A percentile compares a stretch with the other conserved stretches of the same genome.
phyloP scores from a whole-genome alignment of 2,329 filamentous ascomycete genomes.

The Apiospora hydei region DNA sequence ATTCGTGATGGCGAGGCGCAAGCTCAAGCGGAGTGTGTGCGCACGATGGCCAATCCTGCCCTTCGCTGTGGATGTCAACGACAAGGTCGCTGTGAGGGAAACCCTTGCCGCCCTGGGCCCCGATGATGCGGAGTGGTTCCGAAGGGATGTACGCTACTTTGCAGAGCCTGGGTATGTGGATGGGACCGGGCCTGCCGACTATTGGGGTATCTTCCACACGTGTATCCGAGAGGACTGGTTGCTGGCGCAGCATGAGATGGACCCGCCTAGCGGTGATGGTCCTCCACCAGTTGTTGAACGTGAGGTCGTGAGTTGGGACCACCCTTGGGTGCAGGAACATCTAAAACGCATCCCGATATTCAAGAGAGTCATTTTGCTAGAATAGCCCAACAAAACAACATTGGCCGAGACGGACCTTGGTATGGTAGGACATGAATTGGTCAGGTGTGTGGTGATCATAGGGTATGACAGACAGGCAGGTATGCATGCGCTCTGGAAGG shows the following conservation, averaged over 20 bases:
- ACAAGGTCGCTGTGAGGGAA: not conserved
- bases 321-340: slow-evolving; percentile 11
- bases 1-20: not conserved
- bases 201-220: not conserved
- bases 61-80: not conserved
- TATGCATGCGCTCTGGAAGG: not conserved
- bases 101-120: not conserved
- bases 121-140: not conserved
- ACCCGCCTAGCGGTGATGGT: not conserved
- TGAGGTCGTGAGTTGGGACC: not conserved
- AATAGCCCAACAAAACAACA: not conserved
- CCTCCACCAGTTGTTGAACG: not conserved
- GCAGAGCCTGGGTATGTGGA: not conserved
- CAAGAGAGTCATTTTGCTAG: slow-evolving; percentile 2
- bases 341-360: not conserved
- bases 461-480: not conserved
- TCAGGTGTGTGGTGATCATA: not conserved
- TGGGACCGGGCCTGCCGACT: not conserved
- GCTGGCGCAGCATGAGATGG: not conserved
- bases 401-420: not conserved
- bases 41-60: not conserved
- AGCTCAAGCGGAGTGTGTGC: not conserved
- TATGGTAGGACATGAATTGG: not conserved
- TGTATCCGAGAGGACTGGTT: slow-evolving; percentile 2
- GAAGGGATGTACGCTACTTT: not conserved